phyloP scores from a whole-genome alignment of 2,329 filamentous ascomycete species.

The Rugonectria rugulosa region DNA sequence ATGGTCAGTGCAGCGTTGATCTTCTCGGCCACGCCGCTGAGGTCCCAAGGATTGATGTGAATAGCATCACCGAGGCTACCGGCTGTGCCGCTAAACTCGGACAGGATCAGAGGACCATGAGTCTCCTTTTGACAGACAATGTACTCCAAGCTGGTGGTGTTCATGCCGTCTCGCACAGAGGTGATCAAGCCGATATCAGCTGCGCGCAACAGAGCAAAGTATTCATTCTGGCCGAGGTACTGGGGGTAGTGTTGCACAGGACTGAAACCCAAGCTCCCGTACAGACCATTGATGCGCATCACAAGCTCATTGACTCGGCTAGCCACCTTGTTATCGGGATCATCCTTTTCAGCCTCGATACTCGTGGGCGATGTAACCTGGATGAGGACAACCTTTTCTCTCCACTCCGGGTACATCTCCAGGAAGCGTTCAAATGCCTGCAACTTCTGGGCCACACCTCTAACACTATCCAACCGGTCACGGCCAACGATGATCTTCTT shows the following conservation, averaged over 20 bases:
- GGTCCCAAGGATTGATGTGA: constrained; percentile 97
- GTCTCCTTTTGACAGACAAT: constrained; percentile 89
- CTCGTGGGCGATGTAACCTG: constrained; percentile 92
- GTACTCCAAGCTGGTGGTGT: constrained; percentile 95
- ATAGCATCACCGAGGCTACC: constrained; percentile 85
- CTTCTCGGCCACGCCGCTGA: constrained; percentile 81
- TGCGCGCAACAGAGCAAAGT: constrained; percentile 89
- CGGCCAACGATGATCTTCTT: constrained; percentile 96
- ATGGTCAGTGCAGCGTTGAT: constrained; percentile 85
- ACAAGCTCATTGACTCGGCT: constrained; percentile 91
- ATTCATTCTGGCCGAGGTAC: constrained; percentile 88
- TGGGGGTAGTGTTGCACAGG: constrained; percentile 96
- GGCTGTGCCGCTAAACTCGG: constrained; percentile 95
- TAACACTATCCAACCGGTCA: constrained; percentile 90
- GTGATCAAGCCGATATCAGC: constrained; percentile 95
- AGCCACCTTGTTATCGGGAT: constrained; percentile 80
- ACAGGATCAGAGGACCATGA: constrained; percentile 88
- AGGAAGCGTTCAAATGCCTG: constrained; percentile 94
- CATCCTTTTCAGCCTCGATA: constrained; percentile 79
- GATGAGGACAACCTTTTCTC: constrained; percentile 89
- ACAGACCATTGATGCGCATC: constrained; percentile 88
- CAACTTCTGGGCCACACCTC: constrained; percentile 94
- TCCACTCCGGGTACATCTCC: constrained; percentile 89
- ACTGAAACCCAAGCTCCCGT: constrained; percentile 86
- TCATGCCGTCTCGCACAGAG: constrained; percentile 96